Conservation (phyloP, 192 early-diverging fungal genomes). For the Rhizophagus prolifer region DNA sequence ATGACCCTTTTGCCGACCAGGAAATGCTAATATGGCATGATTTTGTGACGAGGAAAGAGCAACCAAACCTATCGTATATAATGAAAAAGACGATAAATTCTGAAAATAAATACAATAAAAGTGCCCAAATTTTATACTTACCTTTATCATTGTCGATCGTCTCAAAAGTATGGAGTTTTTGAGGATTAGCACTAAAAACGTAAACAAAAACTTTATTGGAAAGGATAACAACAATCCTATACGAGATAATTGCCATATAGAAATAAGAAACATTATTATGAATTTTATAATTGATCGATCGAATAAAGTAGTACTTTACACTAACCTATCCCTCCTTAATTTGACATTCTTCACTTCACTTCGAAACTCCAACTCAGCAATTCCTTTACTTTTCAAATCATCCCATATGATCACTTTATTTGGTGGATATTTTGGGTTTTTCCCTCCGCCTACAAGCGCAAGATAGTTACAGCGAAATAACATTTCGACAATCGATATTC, state of each 20-base stretch:
- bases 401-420: constrained; percentile 90
- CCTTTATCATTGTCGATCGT: constrained; percentile 77
- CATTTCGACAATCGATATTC: constrained; percentile 81
- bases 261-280: background rate
- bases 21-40: constrained; percentile 79
- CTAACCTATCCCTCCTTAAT: constrained; percentile 70
- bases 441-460: constrained; percentile 81
- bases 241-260: background rate
- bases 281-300: background rate
- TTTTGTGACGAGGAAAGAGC: constrained; percentile 65
- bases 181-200: constrained; percentile 67
- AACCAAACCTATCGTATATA: constrained; percentile 50
- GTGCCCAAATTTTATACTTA: constrained; percentile 18
- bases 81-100: background rate
- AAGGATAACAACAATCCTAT: constrained; percentile 73
- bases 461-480: constrained; percentile 83
- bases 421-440: constrained; percentile 81
- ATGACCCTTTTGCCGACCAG: constrained; percentile 79
- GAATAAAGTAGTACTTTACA: background rate
- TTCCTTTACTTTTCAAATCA: constrained; percentile 65
- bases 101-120: background rate
- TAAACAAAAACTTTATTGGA: constrained; percentile 81
- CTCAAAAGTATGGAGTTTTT: constrained; percentile 77
- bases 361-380: constrained; percentile 76
- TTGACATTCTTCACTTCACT: constrained; percentile 80